phyloP scores from a whole-genome alignment of 441 rosid species.

The Adansonia rubrostipa region DNA sequence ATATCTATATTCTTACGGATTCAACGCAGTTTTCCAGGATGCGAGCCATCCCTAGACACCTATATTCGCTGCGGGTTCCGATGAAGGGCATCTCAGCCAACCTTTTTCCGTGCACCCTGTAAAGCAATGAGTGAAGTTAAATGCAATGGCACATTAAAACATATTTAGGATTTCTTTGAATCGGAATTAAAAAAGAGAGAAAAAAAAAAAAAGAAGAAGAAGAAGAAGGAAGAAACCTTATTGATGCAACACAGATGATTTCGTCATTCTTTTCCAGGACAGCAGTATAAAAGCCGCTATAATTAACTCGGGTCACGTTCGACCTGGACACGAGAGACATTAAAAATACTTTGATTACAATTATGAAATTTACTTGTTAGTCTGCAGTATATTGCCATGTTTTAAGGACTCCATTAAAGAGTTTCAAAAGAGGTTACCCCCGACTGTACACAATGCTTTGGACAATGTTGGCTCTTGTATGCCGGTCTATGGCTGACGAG shows the following conservation, averaged over 20 bases:
- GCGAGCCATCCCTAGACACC: conserved; percentile 27
- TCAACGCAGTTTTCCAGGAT: conserved; percentile 20
- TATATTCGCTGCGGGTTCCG: conserved; percentile 25
- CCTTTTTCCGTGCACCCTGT: conserved; percentile 37
- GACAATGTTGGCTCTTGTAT: conserved; percentile 13
- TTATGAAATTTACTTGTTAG: too few relatives aligned
- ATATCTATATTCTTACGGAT: conserved; percentile 23
- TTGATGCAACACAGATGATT: conserved; percentile 37
- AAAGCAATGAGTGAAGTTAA: background rate
- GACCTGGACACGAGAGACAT: conserved; percentile 30
- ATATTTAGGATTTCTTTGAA: too few relatives aligned
- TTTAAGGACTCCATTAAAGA: background rate
- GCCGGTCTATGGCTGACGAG: conserved; percentile 4
- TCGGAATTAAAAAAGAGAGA: background rate
- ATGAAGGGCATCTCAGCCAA: conserved; percentile 48
- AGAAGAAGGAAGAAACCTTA: conserved; percentile 32
- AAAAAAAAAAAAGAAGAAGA: too few relatives aligned
- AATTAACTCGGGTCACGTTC: conserved; percentile 36
- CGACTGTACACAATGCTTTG: conserved; percentile 30
- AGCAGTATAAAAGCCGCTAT: conserved; percentile 38
- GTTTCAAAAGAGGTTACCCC: conserved; percentile 22
- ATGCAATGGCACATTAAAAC: background rate
- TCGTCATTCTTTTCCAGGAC: conserved; percentile 40
- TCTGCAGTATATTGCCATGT: too few relatives aligned
- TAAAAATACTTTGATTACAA: background rate